These are phyloP conservation scores for Mycena albidolilacea DNA, from an alignment of 768 basidiomycete species.

Conservation along the genomic window DNA sequence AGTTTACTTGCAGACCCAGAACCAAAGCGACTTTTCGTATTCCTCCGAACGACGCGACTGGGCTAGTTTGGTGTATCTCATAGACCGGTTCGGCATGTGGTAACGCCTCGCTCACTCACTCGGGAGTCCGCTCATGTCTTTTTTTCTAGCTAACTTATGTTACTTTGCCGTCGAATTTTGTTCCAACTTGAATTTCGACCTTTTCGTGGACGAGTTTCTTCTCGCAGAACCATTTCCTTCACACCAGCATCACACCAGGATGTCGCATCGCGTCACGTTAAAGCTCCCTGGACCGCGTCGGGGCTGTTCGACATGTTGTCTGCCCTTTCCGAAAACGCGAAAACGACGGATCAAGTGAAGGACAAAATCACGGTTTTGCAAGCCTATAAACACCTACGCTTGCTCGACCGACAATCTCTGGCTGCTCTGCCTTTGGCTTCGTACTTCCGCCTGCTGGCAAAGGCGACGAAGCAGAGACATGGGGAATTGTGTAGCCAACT, in stretches of 20 bases:
- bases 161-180: conserved; percentile 75
- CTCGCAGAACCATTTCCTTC: conserved; percentile 31
- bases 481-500: conserved; percentile 40
- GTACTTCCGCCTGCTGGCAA: conserved; percentile 26
- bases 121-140: conserved; percentile 1
- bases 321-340: conserved; percentile 7
- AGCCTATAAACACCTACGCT: conserved; percentile 34
- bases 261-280: background rate
- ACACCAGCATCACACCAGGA: conserved; percentile 29
- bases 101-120: conserved; percentile 45
- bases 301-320: conserved; percentile 8
- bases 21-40: conserved; percentile 12
- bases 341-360: conserved; percentile 28
- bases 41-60: background rate
- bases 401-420: conserved; percentile 26
- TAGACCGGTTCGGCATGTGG: conserved; percentile 68
- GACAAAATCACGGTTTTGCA: conserved; percentile 13
- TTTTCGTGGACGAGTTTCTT: conserved; percentile 35
- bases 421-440: conserved; percentile 27
- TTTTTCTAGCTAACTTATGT: conserved; percentile 76
- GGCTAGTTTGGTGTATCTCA: conserved; percentile 18
- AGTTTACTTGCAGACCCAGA: background rate
- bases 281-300: background rate
- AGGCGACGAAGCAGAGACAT: conserved; percentile 38
- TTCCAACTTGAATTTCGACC: conserved; percentile 60